Evolutionary conservation across 371 early-diverging fungal species (phyloP), one percentile per base, ranked within the genome.

Genomic region (Encephalitozoon hellem): DNA sequence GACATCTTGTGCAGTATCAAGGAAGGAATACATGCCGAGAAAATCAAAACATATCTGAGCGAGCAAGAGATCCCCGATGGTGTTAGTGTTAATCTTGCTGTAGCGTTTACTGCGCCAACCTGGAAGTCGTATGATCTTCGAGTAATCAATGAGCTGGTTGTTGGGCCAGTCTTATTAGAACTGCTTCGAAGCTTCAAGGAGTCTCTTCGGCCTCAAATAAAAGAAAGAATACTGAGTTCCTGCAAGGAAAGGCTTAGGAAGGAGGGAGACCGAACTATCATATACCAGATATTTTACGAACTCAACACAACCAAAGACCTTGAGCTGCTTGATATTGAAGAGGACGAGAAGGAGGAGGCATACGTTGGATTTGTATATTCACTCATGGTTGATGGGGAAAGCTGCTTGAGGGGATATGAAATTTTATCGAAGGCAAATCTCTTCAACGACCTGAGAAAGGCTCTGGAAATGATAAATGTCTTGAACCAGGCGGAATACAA

Each of bases 291-390:
- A 49, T 81, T 78, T 53, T 72, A 69, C 65, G 55, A 69, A 21
- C 30, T 81, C 5, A 81, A 81, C 66, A 53, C 73, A 15, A 18
- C 42, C 34, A 23, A 34, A 25, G 42, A 78, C 30, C 0, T 66
- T 4, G 59, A 64, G 9, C 34, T 78, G 25, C 21, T 75, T 26
- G 59, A 32, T 6, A 52, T 25, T 21, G 53, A 59, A 11, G 18
- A 51, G 5, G 43, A 70, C 12, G 67, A 45, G 42, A 65, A 53
- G 30, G 68, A 52, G 8, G 55, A 77, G 26, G 69, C 74, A 21
- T 81, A 76, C 70, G 39, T 81, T 26, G 70, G 78, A 21, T 76
- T 76, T 77, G 34, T 76, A 32, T 64, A 49, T 47, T 81, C 82
- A 15, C 67, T 81, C 0, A 72, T 81, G 39, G 43, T 54, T 15